Percentiles rank a stretch among this genome's conserved stretches.
Conservation (phyloP, 139 green algal species). For the Chlorella sp. region DNA sequence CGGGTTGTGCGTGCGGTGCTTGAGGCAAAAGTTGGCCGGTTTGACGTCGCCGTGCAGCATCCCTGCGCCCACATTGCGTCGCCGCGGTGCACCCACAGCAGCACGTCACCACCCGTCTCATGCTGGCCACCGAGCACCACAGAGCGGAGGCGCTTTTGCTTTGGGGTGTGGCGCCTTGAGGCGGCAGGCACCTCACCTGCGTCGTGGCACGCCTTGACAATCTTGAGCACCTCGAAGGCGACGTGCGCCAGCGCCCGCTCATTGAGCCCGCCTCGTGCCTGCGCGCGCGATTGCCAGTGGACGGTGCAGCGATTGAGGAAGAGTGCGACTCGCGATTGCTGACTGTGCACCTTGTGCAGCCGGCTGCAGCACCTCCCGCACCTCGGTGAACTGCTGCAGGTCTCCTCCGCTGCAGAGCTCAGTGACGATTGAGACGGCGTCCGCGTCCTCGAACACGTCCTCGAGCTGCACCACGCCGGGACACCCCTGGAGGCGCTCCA, state of each 20-base stretch:
- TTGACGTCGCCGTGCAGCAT: conserved; percentile 29
- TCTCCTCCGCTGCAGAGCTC: conserved; percentile 45
- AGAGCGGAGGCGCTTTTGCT: too few species aligned
- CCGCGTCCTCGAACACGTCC: conserved; percentile 41
- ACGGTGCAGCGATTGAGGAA: too few species aligned
- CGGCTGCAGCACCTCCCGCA: too few species aligned
- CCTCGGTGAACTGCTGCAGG: conserved; percentile 44
- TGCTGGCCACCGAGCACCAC: too few species aligned
- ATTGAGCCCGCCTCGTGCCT: conserved; percentile 17
- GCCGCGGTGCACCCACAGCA: too few species aligned
- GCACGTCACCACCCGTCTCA: too few species aligned
- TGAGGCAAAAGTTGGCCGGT: conserved; percentile 35
- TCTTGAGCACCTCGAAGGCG: conserved; percentile 30
- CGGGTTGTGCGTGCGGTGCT: conserved; percentile 14
- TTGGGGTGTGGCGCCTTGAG: too few species aligned
- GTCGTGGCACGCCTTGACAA: conserved; percentile 36
- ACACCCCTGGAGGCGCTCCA: conserved; percentile 22
- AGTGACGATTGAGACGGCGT: conserved; percentile 38
- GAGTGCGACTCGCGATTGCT: too few species aligned
- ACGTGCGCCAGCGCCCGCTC: conserved; percentile 25
- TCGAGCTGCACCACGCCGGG: conserved; percentile 30
- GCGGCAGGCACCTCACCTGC: too few species aligned
- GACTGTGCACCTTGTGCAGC: too few species aligned
- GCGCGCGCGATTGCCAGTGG: too few species aligned
- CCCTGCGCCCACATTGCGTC: too few species aligned